Conservation (phyloP, 2,329 filamentous ascomycete species). For the Parafenestella ontariensis region DNA sequence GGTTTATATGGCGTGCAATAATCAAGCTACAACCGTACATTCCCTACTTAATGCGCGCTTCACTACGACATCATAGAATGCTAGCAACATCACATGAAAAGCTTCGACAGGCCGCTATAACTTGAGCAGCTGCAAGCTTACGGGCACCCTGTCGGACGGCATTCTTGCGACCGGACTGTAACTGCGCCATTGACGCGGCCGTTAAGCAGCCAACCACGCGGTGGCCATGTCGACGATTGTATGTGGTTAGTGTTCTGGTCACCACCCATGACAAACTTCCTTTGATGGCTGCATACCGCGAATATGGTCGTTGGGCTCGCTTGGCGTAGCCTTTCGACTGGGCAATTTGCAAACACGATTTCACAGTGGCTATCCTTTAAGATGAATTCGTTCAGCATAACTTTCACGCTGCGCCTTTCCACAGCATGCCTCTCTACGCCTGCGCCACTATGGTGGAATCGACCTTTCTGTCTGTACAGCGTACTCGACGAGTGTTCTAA, state of each 20-base stretch:
- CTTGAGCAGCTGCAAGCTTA: slow-evolving; percentile 22
- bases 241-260: slow-evolving; percentile 13
- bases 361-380: not conserved
- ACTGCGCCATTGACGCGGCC: slow-evolving; percentile 30
- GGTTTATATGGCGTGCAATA: not conserved
- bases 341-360: not conserved
- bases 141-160: slow-evolving; percentile 25
- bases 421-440: not conserved
- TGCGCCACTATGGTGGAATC: slow-evolving; percentile 10
- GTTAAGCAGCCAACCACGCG: slow-evolving; percentile 25
- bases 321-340: slow-evolving; percentile 11
- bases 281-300: slow-evolving; percentile 9
- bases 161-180: slow-evolving; percentile 27
- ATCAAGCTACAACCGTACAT: not conserved
- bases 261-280: slow-evolving; percentile 12
- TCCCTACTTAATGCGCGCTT: slow-evolving; percentile 12
- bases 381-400: not conserved
- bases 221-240: slow-evolving; percentile 14
- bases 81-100: not conserved
- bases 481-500: not conserved
- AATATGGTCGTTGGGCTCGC: slow-evolving; percentile 14
- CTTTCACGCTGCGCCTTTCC: not conserved
- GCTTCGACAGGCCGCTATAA: slow-evolving; percentile 4
- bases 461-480: not conserved
- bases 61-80: slow-evolving; percentile 21